A percentile compares a stretch with the other conserved stretches of the same genome.
phyloP scores from a whole-genome alignment of 352 stramenopile species.

The Phytophthora ramorum region DNA sequence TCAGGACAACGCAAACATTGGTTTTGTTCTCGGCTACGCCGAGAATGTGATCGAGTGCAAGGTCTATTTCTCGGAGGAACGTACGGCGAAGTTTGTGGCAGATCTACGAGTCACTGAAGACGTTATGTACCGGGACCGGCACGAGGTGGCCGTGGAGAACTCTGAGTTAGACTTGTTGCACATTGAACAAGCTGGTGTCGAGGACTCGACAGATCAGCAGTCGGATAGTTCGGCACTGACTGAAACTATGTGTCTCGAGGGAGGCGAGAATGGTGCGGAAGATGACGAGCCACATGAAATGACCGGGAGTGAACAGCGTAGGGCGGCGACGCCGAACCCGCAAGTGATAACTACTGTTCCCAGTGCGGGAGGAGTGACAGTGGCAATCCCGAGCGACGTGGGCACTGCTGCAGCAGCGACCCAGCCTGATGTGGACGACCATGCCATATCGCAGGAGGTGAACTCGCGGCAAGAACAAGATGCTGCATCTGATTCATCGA shows the following conservation, averaged over 20 bases:
- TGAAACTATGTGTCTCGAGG: background rate
- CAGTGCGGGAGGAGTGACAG: background rate
- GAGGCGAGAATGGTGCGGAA: background rate
- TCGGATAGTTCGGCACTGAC: background rate
- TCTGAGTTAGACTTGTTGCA: background rate
- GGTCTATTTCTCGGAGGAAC: conserved; percentile 6
- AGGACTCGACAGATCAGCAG: background rate
- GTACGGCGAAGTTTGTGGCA: conserved; percentile 11
- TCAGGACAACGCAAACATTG: conserved; percentile 8
- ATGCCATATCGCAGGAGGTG: background rate
- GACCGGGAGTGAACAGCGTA: background rate
- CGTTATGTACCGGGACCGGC: background rate
- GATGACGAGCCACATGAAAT: background rate
- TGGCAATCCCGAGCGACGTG: background rate
- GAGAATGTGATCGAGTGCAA: conserved; percentile 12
- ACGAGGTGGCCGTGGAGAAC: background rate
- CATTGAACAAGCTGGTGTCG: background rate
- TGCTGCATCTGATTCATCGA: no score
- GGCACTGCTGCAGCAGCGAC: background rate
- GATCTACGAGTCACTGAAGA: conserved; percentile 9
- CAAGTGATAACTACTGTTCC: background rate
- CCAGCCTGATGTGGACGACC: background rate
- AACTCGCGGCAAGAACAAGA: background rate
- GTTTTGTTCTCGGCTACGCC: conserved; percentile 6
- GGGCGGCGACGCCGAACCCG: background rate